These are phyloP conservation scores for Fusarium praegraminearum DNA, from an alignment of 2,329 filamentous ascomycete species.

Conservation along the genomic window DNA sequence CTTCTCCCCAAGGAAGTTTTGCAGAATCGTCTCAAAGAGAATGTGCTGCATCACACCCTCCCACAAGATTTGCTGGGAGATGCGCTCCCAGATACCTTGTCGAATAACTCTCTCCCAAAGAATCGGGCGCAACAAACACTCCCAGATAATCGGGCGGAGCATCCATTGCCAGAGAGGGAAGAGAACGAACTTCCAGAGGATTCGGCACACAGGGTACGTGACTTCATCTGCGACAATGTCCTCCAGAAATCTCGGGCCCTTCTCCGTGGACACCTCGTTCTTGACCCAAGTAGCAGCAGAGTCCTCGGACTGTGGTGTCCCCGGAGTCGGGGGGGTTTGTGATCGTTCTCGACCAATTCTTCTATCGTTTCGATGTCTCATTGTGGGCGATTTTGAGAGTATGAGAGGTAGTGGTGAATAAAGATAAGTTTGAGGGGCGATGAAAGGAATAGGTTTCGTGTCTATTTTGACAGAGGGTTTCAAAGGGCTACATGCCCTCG, in stretches of 20 bases:
- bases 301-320: neutral
- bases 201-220: neutral
- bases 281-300: neutral
- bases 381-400: neutral
- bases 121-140: neutral
- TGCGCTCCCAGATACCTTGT: neutral
- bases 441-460: neutral
- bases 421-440: neutral
- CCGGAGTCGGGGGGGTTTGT: neutral
- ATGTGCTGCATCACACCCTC: neutral
- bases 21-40: neutral
- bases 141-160: neutral
- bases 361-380: neutral
- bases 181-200: neutral
- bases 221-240: neutral
- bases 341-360: neutral
- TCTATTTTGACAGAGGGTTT: neutral
- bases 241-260: neutral
- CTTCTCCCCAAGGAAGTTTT: rapidly evolving
- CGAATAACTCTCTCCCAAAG: neutral
- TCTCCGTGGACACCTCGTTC: no score
- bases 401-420: neutral
- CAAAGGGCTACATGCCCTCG: neutral
- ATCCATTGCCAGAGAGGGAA: neutral
- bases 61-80: neutral